Evolutionary conservation across 345 rosid genomes (phyloP), one percentile per base, ranked within the genome.

Genomic region (Euphorbia lathyris): DNA sequence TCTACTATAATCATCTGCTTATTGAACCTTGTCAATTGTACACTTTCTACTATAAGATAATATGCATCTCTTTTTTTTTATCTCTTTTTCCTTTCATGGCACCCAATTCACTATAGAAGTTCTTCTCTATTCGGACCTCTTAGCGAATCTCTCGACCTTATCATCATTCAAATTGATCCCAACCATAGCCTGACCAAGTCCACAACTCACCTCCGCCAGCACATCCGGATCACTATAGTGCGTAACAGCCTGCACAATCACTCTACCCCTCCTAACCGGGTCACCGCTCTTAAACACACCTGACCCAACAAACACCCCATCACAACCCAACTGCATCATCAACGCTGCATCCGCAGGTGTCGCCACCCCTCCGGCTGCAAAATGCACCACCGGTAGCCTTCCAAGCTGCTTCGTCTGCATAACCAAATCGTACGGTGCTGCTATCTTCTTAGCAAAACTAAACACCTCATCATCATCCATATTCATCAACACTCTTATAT

Each of bases 391-490:
- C 16, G 78, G 78, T n/a, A 75, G 38, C 74, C 78, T 69, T 25
- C 78, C 74, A 38, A 75, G 26, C 42, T 75, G 78, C 45, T 75
- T 75, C 32, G 78, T 75, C 70, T 75, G 78, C 78, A 75, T 69
- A 52, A 75, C 78, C 70, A 75, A 57, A 36, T 75, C 78, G 20
- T 75, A 75, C 11, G 78, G 78, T 11, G 78, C 78, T 29, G 78
- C 73, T 57, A 75, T 83, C 60, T 85, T 87, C 75, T 89, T 91
- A 0, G 95, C 89, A 71, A 82, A 89, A 9, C 76, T 56, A 76
- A 88, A 88, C 11, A 88, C 89, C 81, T 89, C 95, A 30, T 87
- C 97, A 14, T 89, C 95, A 34, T 87, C 97, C 92, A 89, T 91
- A 75, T 75, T 86, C 66, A 81, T 70, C 58, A 91, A 61, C 7